Evolutionary conservation across 208 protist species (phyloP).

Genomic region (Acanthamoeba culbertsoni): DNA sequence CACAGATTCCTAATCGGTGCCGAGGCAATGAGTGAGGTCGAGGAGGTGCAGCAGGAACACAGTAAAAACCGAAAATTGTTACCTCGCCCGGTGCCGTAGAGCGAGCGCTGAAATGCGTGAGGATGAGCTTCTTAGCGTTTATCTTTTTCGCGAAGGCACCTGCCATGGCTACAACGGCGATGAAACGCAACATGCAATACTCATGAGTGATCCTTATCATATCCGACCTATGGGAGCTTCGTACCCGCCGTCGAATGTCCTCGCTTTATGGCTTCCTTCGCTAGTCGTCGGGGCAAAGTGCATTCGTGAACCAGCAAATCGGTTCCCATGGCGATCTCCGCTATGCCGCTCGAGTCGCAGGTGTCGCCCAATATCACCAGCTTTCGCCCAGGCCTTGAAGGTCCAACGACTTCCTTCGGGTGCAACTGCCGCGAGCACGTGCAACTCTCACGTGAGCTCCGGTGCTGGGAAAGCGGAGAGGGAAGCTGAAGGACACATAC

Average conservation of each 20-base stretch:
- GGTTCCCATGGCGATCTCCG: background rate
- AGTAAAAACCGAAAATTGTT: background rate
- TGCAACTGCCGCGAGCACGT: background rate
- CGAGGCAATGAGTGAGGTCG: background rate
- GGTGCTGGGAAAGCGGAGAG: background rate
- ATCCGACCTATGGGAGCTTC: background rate
- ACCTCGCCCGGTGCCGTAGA: background rate
- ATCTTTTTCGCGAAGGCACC: conserved; percentile 12
- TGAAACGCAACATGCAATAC: background rate
- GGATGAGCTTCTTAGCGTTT: conserved; percentile 42
- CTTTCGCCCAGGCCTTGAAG: background rate
- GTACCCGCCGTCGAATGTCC: background rate
- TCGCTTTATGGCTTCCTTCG: background rate
- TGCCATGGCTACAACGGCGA: background rate
- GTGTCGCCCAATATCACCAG: conserved; percentile 24
- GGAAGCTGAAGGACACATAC: background rate
- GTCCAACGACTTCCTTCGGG: background rate
- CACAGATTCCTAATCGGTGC: background rate
- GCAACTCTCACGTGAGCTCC: background rate
- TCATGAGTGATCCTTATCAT: background rate
- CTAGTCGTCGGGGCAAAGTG: background rate
- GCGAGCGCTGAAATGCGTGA: conserved; percentile 54
- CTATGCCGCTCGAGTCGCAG: background rate
- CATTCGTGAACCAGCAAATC: conserved; percentile 33
- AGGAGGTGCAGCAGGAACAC: background rate